Evolutionary conservation across 176 grass and related monocot species (phyloP).

Genomic region (Zea luxurians): DNA sequence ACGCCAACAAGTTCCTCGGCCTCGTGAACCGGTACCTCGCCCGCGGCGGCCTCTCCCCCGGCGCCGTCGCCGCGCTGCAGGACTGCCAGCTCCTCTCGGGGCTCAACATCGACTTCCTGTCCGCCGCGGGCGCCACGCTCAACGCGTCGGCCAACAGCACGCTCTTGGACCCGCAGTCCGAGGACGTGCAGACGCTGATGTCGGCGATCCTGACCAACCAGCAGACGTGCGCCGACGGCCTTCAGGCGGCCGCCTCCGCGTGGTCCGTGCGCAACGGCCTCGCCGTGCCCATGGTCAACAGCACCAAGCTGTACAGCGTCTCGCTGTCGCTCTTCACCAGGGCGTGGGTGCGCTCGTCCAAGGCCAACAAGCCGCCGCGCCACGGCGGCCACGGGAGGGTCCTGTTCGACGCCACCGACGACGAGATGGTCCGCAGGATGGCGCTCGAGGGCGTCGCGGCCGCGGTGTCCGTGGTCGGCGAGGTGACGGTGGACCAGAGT

Average conservation of each 20-base stretch:
- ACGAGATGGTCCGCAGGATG: constrained; percentile 51
- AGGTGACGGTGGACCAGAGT: constrained; percentile 67
- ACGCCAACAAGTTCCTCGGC: constrained; percentile 66
- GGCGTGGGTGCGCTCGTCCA: constrained; percentile 59
- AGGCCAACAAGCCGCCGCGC: neutral
- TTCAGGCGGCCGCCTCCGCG: constrained; percentile 64
- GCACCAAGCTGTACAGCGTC: constrained; percentile 82
- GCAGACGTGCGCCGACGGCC: constrained; percentile 88
- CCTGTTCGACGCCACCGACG: constrained; percentile 51
- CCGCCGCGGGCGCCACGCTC: constrained; percentile 49
- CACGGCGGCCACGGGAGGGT: constrained; percentile 39
- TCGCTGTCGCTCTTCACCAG: constrained; percentile 88
- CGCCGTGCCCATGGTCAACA: constrained; percentile 60
- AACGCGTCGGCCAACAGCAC: constrained; percentile 41
- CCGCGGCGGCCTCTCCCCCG: constrained; percentile 44
- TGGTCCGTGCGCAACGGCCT: constrained; percentile 85
- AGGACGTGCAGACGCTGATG: constrained; percentile 73
- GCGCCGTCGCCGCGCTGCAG: constrained; percentile 59
- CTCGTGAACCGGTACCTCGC: constrained; percentile 72
- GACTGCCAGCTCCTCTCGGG: constrained; percentile 78
- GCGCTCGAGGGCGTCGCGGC: constrained; percentile 32
- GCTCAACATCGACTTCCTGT: constrained; percentile 86
- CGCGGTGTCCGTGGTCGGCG: constrained; percentile 40
- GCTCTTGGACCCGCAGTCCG: constrained; percentile 79
- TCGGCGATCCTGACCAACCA: constrained; percentile 95